A percentile compares a stretch with the other conserved stretches of the same genome.
These are phyloP conservation scores for Calocera viscosa DNA, from an alignment of 768 basidiomycete genomes.

Conservation along the genomic window DNA sequence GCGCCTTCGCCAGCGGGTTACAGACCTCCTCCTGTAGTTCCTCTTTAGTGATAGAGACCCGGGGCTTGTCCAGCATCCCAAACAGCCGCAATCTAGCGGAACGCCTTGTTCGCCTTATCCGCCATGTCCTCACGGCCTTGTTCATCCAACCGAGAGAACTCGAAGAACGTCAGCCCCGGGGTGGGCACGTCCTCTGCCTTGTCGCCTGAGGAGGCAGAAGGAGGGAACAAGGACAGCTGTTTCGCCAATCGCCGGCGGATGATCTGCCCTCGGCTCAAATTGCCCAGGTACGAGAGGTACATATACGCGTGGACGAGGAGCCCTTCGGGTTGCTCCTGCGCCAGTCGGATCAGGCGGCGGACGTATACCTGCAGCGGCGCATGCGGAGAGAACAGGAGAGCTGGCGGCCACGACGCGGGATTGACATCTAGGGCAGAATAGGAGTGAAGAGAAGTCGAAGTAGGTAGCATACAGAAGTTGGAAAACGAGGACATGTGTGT, in stretches of 20 bases:
- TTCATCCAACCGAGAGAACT: slow-evolving; percentile 46
- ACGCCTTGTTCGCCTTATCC: slow-evolving; percentile 40
- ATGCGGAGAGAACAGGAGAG: slow-evolving; percentile 28
- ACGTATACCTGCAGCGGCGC: slow-evolving; percentile 41
- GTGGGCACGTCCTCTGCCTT: slow-evolving; percentile 15
- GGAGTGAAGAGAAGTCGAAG: slow-evolving; percentile 53
- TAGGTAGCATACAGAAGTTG: too few species aligned
- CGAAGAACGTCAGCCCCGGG: slow-evolving; percentile 49
- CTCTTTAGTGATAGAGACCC: not conserved
- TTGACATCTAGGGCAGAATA: slow-evolving; percentile 45
- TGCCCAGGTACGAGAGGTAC: slow-evolving; percentile 67
- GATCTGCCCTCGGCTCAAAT: slow-evolving; percentile 65
- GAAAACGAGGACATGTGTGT: too few species aligned
- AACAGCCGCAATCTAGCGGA: slow-evolving; percentile 40
- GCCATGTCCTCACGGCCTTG: slow-evolving; percentile 36
- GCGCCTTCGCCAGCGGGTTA: not conserved
- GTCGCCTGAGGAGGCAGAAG: slow-evolving; percentile 15
- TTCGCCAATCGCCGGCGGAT: slow-evolving; percentile 51
- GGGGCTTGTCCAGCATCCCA: slow-evolving; percentile 24
- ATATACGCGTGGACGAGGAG: slow-evolving; percentile 71
- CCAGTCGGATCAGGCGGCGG: slow-evolving; percentile 39
- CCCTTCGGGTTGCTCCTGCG: slow-evolving; percentile 33
- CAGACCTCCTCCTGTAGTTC: not conserved
- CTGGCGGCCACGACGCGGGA: slow-evolving; percentile 39
- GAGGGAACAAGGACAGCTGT: slow-evolving; percentile 48